Percentiles rank a stretch among this genome's conserved stretches.
Conservation (phyloP, 2,329 filamentous ascomycete genomes). For the Pochonia chlamydosporia region DNA sequence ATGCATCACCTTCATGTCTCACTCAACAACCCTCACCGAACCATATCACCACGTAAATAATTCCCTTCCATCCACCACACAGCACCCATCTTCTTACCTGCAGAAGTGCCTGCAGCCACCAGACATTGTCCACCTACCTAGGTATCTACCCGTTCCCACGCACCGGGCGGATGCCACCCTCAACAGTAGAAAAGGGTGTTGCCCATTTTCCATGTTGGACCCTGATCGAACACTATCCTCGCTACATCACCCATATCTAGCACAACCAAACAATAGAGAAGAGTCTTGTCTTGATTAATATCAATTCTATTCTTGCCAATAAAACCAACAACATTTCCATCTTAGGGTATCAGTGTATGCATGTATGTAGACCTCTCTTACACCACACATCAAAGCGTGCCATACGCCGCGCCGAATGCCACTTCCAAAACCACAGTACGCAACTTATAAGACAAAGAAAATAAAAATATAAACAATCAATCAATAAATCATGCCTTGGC, state of each 20-base stretch:
- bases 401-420: neutral
- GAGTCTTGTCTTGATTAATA: neutral
- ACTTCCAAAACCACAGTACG: neutral
- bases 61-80: no score
- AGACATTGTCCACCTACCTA: no score
- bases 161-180: no score
- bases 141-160: no score
- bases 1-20: no score
- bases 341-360: conserved; percentile 4
- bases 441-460: neutral
- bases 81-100: no score
- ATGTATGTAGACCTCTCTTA: neutral
- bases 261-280: neutral
- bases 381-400: neutral
- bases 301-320: neutral
- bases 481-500: neutral
- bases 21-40: no score
- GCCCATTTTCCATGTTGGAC: no score
- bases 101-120: no score
- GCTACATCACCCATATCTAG: neutral
- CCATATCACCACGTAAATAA: no score
- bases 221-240: no score
- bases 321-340: neutral
- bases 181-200: no score
- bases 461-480: neutral